Base-by-base conservation (phyloP, 345 rosid species). In the Turnera subulata region DNA sequence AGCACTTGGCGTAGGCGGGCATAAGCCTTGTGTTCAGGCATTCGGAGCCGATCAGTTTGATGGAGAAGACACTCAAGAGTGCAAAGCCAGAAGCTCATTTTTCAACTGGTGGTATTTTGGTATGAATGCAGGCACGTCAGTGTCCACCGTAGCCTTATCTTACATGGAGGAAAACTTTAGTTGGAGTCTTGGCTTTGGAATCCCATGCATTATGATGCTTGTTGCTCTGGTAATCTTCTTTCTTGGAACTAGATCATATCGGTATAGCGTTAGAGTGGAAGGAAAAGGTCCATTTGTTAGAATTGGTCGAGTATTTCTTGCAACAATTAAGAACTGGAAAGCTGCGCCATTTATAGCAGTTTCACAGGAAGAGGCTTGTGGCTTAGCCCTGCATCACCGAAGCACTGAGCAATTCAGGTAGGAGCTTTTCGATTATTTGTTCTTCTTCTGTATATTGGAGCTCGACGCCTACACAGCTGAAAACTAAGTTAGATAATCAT, bases 41-140 rank as follows among this genome's bases (percentile, higher is more conserved):
- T 67, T 67, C 47, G 71, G 71, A 15, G 71, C 71, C 13, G 60
- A 60, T 53, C 71, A 67, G 49, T 67, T 67, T 48, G 71, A 67
- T 46, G 65, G 60, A 9, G 38, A 53, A 35, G 61, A 59, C 20
- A 65, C 61, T 23, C 20, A 46, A 37, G 71, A 67, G 55, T 35
- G 60, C 55, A 59, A 29, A 26, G 56, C 53, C 46, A 67, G 39
- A 12, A 67, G 65, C 32, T 67, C 71, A 38, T 67, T 67, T 39
- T 67, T 67, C 55, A 67, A 59, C n/a, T 67, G 71, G 71, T 67
- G 65, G 65, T 46, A 49, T 40, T 61, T 67, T 42, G 42, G 51
- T 17, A 18, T 50, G 25, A 59, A 32, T 11, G 38, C n/a, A 6
- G 62, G 72, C 39, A 22, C 48, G 21, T 1, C 55, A 2, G 29